A percentile compares a stretch with the other conserved stretches of the same genome.
Conservation (phyloP, 441 rosid genomes). For the Brassica balearica region DNA sequence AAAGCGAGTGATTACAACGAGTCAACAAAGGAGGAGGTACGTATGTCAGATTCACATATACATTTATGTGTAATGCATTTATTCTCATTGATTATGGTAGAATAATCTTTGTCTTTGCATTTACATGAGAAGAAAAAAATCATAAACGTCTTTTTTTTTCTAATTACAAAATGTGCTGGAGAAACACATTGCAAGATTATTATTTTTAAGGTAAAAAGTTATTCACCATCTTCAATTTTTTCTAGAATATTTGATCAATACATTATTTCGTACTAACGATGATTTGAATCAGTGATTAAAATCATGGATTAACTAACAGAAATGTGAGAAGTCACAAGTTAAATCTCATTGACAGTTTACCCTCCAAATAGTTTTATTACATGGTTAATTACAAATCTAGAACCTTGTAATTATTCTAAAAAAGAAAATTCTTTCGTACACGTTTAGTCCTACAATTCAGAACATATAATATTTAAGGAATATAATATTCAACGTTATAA, state of each 20-base stretch:
- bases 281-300: not conserved
- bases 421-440: not conserved
- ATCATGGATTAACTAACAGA: not conserved
- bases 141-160: not conserved
- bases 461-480: not conserved
- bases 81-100: not conserved
- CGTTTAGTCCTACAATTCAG: slow-evolving; percentile 2
- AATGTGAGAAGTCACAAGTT: not conserved
- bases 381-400: not conserved
- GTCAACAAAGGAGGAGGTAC: not conserved
- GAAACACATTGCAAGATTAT: not conserved
- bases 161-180: not conserved
- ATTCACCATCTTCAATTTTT: not conserved
- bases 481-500: not conserved
- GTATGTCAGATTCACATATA: not conserved
- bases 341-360: not conserved
- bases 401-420: not conserved
- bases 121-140: not conserved
- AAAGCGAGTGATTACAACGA: not conserved
- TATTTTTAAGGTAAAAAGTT: not conserved
- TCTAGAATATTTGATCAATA: not conserved
- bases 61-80: not conserved
- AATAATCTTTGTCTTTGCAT: not conserved
- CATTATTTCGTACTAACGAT: not conserved
- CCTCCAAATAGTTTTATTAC: not conserved